Evolutionary conservation across 495 filamentous ascomycete species (phyloP).

Genomic region (Lepidopterella palustris): DNA sequence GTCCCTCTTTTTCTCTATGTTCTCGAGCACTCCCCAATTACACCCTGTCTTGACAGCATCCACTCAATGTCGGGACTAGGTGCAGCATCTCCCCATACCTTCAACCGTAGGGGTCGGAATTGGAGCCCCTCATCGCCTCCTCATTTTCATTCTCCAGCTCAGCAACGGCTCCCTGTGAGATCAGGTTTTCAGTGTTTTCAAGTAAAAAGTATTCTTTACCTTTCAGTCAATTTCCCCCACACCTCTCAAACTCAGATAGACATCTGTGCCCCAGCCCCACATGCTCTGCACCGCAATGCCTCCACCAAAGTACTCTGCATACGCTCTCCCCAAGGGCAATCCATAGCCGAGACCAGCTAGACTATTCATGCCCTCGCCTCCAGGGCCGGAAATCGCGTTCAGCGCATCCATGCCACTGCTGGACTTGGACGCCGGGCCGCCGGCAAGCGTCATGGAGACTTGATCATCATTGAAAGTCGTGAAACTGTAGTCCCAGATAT

Average conservation of each 20-base stretch:
- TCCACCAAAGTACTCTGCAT: conserved; percentile 97
- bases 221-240: conserved; percentile 49
- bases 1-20: too few relatives aligned
- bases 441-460: conserved; percentile 37
- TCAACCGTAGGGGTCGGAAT: too few relatives aligned
- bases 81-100: too few relatives aligned
- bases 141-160: too few relatives aligned
- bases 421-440: conserved; percentile 27
- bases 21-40: too few relatives aligned
- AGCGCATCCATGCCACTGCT: conserved; percentile 56
- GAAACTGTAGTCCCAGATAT: conserved; percentile 95
- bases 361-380: conserved; percentile 60
- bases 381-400: conserved; percentile 61
- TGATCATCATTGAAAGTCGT: conserved; percentile 80
- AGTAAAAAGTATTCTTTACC: neutral
- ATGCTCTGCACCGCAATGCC: conserved; percentile 91
- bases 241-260: conserved; percentile 75
- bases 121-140: too few relatives aligned
- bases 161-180: too few relatives aligned
- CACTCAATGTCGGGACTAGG: too few relatives aligned
- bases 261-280: conserved; percentile 89
- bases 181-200: too few relatives aligned
- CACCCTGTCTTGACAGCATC: too few relatives aligned
- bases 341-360: conserved; percentile 91
- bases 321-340: conserved; percentile 81